phyloP scores from a whole-genome alignment of 2,329 filamentous ascomycete species.

The Phaeoacremonium minimum region DNA sequence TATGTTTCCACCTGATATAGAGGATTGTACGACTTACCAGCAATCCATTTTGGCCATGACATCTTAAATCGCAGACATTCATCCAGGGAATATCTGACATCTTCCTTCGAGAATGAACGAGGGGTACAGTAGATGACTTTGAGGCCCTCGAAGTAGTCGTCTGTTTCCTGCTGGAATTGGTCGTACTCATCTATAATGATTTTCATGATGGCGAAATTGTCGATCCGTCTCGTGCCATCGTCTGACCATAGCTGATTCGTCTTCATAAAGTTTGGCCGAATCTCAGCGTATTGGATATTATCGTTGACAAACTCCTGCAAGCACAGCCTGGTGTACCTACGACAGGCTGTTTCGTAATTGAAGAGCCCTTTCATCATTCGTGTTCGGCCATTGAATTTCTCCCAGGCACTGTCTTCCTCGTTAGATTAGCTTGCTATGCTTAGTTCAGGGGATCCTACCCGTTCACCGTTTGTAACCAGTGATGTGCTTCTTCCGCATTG shows the following conservation, averaged over 20 bases:
- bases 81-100: constrained; percentile 47
- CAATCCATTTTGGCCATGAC: constrained; percentile 54
- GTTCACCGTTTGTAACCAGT: constrained; percentile 36
- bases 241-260: constrained; percentile 57
- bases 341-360: constrained; percentile 61
- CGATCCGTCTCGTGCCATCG: constrained; percentile 46
- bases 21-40: constrained; percentile 45
- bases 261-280: constrained; percentile 65
- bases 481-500: constrained; percentile 53
- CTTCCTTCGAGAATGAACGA: constrained; percentile 45
- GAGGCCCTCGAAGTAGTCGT: constrained; percentile 53
- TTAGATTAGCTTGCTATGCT: constrained; percentile 34
- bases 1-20: no score
- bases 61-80: constrained; percentile 60
- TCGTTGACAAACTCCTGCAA: constrained; percentile 60
- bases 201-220: constrained; percentile 55
- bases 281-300: constrained; percentile 67
- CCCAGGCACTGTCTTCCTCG: constrained; percentile 41
- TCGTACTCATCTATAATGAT: constrained; percentile 54
- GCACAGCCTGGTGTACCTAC: constrained; percentile 53
- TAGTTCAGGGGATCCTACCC: background rate
- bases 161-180: constrained; percentile 34
- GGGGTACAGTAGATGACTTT: constrained; percentile 72
- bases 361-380: constrained; percentile 70
- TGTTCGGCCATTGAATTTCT: constrained; percentile 63